Conservation (phyloP, 1,284 basidiomycete genomes). For the Trichosporon sp. region DNA sequence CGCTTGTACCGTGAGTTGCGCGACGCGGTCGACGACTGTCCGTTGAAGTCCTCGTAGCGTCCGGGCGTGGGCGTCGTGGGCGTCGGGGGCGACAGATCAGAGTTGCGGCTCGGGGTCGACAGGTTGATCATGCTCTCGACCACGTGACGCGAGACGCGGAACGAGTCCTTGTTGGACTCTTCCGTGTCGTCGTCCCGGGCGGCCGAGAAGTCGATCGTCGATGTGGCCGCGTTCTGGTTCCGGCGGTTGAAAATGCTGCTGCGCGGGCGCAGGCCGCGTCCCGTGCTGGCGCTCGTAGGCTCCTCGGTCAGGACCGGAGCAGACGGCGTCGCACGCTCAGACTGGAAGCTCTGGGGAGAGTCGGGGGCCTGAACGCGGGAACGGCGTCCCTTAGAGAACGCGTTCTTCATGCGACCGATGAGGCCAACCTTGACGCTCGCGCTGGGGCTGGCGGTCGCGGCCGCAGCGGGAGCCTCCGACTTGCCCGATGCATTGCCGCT, state of each 20-base stretch:
- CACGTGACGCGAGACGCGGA: slow-evolving; percentile 13
- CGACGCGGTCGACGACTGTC: neutral
- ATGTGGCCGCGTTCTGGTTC: neutral
- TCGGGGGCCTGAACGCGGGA: neutral
- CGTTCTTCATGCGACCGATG: slow-evolving; percentile 18
- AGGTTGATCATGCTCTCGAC: slow-evolving; percentile 19
- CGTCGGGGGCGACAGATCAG: neutral
- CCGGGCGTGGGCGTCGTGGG: neutral
- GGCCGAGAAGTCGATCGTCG: neutral
- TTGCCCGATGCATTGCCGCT: neutral
- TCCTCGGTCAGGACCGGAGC: neutral
- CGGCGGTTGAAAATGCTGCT: slow-evolving; percentile 9
- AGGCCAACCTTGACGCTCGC: slow-evolving; percentile 4
- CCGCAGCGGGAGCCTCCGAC: neutral
- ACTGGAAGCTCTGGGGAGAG: slow-evolving; percentile 18
- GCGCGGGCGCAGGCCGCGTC: slow-evolving; percentile 9
- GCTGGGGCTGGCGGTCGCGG: neutral
- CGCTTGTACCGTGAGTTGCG: slow-evolving; percentile 6
- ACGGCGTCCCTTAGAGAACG: neutral
- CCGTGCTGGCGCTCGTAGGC: neutral
- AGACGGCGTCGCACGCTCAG: slow-evolving; percentile 10
- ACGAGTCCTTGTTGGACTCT: slow-evolving; percentile 8
- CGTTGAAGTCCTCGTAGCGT: neutral
- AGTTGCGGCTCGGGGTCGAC: neutral
- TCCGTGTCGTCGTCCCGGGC: neutral